Percentiles rank a stretch among this genome's conserved stretches.
Conservation (phyloP, 176 grass and related monocot genomes). For the Saccharum officinarum region DNA sequence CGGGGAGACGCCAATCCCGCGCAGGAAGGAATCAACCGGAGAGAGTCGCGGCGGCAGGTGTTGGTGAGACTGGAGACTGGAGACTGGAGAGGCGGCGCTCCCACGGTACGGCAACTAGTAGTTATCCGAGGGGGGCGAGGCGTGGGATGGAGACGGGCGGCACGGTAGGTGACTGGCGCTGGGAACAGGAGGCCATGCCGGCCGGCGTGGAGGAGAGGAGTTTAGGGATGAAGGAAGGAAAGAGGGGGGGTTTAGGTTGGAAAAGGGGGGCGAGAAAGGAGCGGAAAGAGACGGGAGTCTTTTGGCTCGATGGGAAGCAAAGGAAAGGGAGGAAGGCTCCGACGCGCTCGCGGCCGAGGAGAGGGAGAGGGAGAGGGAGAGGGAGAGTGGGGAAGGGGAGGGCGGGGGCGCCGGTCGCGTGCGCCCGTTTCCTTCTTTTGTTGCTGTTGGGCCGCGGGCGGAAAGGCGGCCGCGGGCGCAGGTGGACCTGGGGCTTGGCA, state of each 20-base stretch:
- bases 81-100: background rate
- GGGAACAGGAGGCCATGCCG: slow-evolving; percentile 4
- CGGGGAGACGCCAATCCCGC: background rate
- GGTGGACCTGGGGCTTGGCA: too few relatives aligned
- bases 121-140: background rate
- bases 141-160: background rate
- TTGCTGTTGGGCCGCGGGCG: slow-evolving; percentile 11
- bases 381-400: too few relatives aligned
- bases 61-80: background rate
- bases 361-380: too few relatives aligned
- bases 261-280: slow-evolving; percentile 9
- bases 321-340: background rate
- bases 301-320: background rate
- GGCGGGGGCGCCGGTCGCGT: background rate
- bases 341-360: background rate
- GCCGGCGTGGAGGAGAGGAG: background rate
- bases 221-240: background rate
- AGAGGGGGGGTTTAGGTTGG: slow-evolving; percentile 50
- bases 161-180: slow-evolving; percentile 31
- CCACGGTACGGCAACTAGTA: background rate
- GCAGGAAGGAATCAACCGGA: too few relatives aligned
- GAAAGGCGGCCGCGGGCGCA: too few relatives aligned
- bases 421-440: background rate
- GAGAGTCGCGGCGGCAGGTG: background rate
- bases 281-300: slow-evolving; percentile 13